Evolutionary conservation across 805 yeast genomes (phyloP), one percentile per base, ranked within the genome.

Genomic region (Kuraishia molischiana): DNA sequence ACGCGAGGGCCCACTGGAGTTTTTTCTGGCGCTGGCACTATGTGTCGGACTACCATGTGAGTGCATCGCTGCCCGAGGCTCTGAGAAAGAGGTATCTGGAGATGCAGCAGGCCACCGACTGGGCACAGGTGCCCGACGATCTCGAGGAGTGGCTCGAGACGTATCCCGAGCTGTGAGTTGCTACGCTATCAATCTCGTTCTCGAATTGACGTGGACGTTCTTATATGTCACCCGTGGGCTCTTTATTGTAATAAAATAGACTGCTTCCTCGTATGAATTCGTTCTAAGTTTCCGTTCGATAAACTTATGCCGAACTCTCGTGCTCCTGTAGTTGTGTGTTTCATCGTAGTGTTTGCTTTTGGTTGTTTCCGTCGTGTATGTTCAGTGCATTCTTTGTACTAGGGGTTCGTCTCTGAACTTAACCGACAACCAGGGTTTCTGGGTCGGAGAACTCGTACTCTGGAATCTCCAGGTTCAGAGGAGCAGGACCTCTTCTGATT

Each of bases 401-500:
- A n/a, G n/a, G n/a, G n/a, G n/a, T n/a, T n/a, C n/a, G n/a, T n/a
- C n/a, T n/a, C n/a, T n/a, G n/a, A n/a, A 45, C 44, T 64, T 80
- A 92, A 80, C 98, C 98, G 56, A 84, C 79, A 53, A 87, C 75
- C 53, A 92, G 66, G 60, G 84, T 81, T 48, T 85, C 86, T 59
- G 84, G 94, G 39, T 70, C 79, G 44, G 74, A 55, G 61, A 92
- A 84, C 52, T 79, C 85, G 64, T 92, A 92, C 53, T 76, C 72
- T 54, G 99, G 99, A 55, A 92, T 74, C 74, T 92, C 98, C 72
- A 92, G 78, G 76, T 92, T 92, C 66, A 86, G 77, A 59, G 99
- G 99, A 61, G 99, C 99, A 54, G 99, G 99, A 54, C 99, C 99
- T 73, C 79, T 90, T 80, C 99, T 86, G 63, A 92, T 90, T 81